Conservation (phyloP, 2,329 filamentous ascomycete genomes). For the Teratosphaeria epicoccoides region DNA sequence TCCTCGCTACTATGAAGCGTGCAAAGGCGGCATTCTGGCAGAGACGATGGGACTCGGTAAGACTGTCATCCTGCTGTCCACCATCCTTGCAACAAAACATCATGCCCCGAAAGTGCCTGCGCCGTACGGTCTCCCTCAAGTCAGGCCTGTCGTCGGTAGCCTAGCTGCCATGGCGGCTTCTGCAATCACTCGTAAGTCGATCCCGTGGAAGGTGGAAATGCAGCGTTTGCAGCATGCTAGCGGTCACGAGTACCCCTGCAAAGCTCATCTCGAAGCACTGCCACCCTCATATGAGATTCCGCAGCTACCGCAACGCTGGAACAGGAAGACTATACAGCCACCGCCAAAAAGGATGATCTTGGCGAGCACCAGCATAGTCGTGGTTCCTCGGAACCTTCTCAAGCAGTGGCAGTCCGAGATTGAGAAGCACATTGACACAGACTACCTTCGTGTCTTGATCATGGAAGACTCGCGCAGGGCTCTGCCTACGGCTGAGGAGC, state of each 20-base stretch:
- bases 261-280: constrained; percentile 37
- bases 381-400: constrained; percentile 74
- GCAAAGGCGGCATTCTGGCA: constrained; percentile 65
- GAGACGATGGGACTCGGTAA: constrained; percentile 78
- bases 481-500: constrained; percentile 47
- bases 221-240: constrained; percentile 39
- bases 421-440: constrained; percentile 55
- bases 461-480: constrained; percentile 42
- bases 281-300: constrained; percentile 33
- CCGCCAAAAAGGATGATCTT: constrained; percentile 47
- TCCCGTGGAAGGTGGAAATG: constrained; percentile 62
- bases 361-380: constrained; percentile 60
- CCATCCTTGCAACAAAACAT: constrained; percentile 62
- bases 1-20: constrained; percentile 62
- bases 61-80: constrained; percentile 67
- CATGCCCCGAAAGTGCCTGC: constrained; percentile 58
- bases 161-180: constrained; percentile 68
- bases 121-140: constrained; percentile 38
- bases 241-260: constrained; percentile 44
- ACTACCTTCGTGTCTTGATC: constrained; percentile 50
- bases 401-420: constrained; percentile 80
- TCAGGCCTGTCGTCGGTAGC: constrained; percentile 45
- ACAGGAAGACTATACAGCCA: constrained; percentile 30
- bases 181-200: constrained; percentile 51
- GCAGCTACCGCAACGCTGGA: constrained; percentile 28